Conservation (phyloP, 179 eudicot species). For the Beta macrorhiza region DNA sequence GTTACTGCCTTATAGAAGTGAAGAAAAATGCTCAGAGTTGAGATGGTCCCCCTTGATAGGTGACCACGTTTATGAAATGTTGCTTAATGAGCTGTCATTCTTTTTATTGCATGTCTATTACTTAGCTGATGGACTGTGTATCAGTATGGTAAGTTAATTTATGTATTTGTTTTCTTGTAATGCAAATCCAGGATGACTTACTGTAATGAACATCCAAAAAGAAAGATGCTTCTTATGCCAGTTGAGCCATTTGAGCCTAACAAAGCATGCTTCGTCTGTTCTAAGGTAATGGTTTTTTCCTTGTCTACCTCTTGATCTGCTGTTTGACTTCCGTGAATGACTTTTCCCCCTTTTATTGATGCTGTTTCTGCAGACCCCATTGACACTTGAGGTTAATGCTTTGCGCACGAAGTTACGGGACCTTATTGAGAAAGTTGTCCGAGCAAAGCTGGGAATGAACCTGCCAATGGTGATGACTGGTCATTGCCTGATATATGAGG, state of each 20-base stretch:
- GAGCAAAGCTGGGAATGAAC: slow-evolving; percentile 86
- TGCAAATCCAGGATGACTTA: slow-evolving; percentile 76
- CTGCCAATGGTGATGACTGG: slow-evolving; percentile 81
- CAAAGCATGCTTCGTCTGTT: slow-evolving; percentile 85
- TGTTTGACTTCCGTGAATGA: slow-evolving; percentile 2
- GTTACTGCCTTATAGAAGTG: background rate
- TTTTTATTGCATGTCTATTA: background rate
- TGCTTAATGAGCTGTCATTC: background rate
- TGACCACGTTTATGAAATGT: background rate
- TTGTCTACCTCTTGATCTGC: slow-evolving; percentile 3
- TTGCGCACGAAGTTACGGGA: slow-evolving; percentile 74
- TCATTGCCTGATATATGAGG: slow-evolving; percentile 76
- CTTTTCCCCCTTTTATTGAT: slow-evolving; percentile 9
- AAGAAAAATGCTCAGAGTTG: background rate
- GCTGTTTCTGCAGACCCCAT: slow-evolving; percentile 61
- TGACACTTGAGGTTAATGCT: slow-evolving; percentile 82
- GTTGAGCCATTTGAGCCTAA: slow-evolving; percentile 92
- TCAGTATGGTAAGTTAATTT: background rate
- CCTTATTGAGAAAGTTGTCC: slow-evolving; percentile 77
- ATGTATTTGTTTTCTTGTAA: background rate
- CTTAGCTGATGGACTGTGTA: background rate
- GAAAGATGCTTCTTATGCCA: slow-evolving; percentile 97
- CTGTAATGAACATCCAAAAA: slow-evolving; percentile 78
- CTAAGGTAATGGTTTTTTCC: slow-evolving; percentile 50
- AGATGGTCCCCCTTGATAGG: slow-evolving; percentile 1